These are phyloP conservation scores for Exidia glandulosa DNA, from an alignment of 768 basidiomycete genomes.

Conservation along the genomic window DNA sequence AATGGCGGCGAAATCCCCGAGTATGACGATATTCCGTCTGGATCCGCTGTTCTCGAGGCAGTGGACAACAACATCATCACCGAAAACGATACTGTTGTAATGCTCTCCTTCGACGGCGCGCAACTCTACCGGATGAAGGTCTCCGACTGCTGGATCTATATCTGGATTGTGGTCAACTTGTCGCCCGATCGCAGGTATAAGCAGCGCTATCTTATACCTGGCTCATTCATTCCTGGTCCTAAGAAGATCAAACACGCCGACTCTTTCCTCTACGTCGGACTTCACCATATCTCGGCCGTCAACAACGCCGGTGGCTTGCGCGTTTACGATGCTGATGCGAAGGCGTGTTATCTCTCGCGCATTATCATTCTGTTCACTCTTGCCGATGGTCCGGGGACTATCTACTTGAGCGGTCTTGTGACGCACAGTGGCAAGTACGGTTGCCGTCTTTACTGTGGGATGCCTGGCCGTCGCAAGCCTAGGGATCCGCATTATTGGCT, in stretches of 20 bases:
- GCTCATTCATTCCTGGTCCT: conserved; percentile 21
- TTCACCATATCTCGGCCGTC: conserved; percentile 23
- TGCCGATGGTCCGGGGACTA: conserved; percentile 24
- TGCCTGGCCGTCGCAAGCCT: conserved; percentile 21
- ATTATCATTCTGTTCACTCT: conserved; percentile 13
- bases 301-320: conserved; percentile 18
- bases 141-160: conserved; percentile 32
- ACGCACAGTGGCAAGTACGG: conserved; percentile 23
- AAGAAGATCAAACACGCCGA: conserved; percentile 23
- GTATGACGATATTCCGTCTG: conserved; percentile 22
- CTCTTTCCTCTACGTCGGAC: conserved; percentile 23
- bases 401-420: conserved; percentile 21
- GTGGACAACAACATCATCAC: conserved; percentile 9
- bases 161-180: conserved; percentile 23
- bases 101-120: conserved; percentile 29
- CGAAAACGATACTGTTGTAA: conserved; percentile 22
- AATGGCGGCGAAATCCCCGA: neutral
- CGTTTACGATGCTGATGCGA: conserved; percentile 20
- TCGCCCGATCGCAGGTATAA: conserved; percentile 20
- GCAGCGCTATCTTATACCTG: conserved; percentile 20
- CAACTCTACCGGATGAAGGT: conserved; percentile 32
- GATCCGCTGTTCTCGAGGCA: conserved; percentile 17
- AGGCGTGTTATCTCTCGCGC: conserved; percentile 7
- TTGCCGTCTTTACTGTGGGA: conserved; percentile 23
- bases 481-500: conserved; percentile 24